phyloP scores from a whole-genome alignment of 371 early-diverging fungal species.

The Rhizopus sp. region DNA sequence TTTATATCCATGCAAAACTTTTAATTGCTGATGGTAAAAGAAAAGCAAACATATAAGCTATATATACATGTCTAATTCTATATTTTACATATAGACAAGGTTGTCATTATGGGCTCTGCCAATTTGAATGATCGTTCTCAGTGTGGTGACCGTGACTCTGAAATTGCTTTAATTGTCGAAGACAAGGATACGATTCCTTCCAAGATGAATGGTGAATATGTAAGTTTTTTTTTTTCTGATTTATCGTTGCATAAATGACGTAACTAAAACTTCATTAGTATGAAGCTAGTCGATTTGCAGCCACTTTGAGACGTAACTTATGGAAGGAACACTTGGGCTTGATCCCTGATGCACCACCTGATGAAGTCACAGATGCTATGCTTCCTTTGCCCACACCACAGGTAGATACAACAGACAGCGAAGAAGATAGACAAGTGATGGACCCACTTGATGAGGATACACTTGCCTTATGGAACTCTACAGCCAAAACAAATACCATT shows the following conservation, averaged over 20 bases:
- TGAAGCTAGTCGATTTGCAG: slow-evolving; percentile 69
- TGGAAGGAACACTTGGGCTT: slow-evolving; percentile 89
- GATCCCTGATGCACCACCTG: slow-evolving; percentile 46
- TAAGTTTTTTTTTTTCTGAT: slow-evolving; percentile 26
- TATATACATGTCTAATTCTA: neutral
- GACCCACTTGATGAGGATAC: slow-evolving; percentile 70
- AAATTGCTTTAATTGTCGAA: slow-evolving; percentile 83
- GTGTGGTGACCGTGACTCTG: slow-evolving; percentile 90
- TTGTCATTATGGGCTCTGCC: slow-evolving; percentile 87
- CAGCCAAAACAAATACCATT: slow-evolving; percentile 62
- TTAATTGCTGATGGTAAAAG: slow-evolving; percentile 85
- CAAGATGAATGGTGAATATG: slow-evolving; percentile 71
- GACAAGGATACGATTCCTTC: slow-evolving; percentile 73
- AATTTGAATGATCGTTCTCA: slow-evolving; percentile 94
- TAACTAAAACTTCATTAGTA: slow-evolving; percentile 26
- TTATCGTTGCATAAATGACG: neutral
- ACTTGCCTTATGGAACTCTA: slow-evolving; percentile 50
- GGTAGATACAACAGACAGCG: slow-evolving; percentile 29
- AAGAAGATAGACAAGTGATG: slow-evolving; percentile 43
- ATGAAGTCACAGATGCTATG: slow-evolving; percentile 54
- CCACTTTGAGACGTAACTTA: slow-evolving; percentile 72
- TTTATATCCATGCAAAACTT: slow-evolving; percentile 92
- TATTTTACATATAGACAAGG: slow-evolving; percentile 51
- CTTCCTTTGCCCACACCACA: slow-evolving; percentile 51
- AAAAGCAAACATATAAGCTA: neutral